Evolutionary conservation across 2,329 filamentous ascomycete species (phyloP).

Genomic region (Myriosclerotinia scirpicola): DNA sequence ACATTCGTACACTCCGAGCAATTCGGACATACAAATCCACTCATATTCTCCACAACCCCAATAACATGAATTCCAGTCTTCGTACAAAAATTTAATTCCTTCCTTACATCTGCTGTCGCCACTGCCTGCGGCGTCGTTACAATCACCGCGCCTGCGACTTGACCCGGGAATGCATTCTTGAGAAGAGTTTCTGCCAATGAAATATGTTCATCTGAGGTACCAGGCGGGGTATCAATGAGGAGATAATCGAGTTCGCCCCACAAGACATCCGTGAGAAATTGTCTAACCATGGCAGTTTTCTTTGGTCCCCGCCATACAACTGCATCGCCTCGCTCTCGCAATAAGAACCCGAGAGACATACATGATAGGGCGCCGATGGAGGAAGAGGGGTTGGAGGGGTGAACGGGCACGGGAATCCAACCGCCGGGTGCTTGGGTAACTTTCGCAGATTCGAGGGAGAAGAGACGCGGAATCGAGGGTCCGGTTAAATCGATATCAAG

Average conservation of each 20-base stretch:
- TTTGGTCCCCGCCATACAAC: conserved; percentile 98
- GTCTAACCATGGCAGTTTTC: conserved; percentile 98
- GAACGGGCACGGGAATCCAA: conserved; percentile 87
- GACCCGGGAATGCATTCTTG: conserved; percentile 58
- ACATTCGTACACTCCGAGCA: conserved; percentile 87
- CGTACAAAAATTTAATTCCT: conserved; percentile 85
- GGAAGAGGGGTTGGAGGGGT: conserved; percentile 53
- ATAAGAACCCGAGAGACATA: conserved; percentile 91
- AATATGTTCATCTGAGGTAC: conserved; percentile 96
- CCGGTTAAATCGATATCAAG: conserved; percentile 96
- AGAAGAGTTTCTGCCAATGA: conserved; percentile 86
- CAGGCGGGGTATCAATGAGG: conserved; percentile 92
- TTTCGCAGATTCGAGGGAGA: conserved; percentile 84
- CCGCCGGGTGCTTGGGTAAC: conserved; percentile 89
- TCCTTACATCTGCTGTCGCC: conserved; percentile 81
- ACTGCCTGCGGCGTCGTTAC: conserved; percentile 97
- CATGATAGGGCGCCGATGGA: conserved; percentile 68
- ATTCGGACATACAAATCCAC: conserved; percentile 79
- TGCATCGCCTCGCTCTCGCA: conserved; percentile 79
- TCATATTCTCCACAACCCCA: conserved; percentile 97
- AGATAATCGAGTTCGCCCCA: conserved; percentile 90
- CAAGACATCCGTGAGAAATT: conserved; percentile 88
- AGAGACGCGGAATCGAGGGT: conserved; percentile 92
- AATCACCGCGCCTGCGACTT: conserved; percentile 84
- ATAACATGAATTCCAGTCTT: conserved; percentile 82